Evolutionary conservation across 2,329 filamentous ascomycete genomes (phyloP), one percentile per base, ranked within the genome.

Genomic region (Pestalotiopsis sp.): DNA sequence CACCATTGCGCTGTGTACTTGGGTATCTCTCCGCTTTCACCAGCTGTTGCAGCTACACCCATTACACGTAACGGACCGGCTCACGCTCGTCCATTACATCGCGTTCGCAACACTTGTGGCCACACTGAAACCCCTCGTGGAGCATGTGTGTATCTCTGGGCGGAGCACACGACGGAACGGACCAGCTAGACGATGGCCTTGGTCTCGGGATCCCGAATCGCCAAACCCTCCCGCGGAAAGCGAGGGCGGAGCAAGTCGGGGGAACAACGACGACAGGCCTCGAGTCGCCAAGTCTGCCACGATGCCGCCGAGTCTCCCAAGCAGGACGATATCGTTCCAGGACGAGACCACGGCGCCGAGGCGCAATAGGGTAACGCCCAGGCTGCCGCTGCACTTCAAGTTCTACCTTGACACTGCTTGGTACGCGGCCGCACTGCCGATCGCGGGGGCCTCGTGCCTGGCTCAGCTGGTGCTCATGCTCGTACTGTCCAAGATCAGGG

Each of bases 381-480:
- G 17, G 2, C 4, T 38, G 27, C 64, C 64, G 2, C 20, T 66
- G 49, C 41, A 31, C 11, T 66, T 66, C 64, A 66, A 66, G 45
- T 66, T 66, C 27, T 66, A 66, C 64, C 64, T 66, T 58, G 64
- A 66, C 17, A 66, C 64, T 11, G 11, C 41, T 20, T 66, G 64
- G 64, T 66, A 66, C 31, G 64, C 38, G 64, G 52, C 25, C 12
- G 64, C 64, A 11, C 45, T 66, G 64, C 64, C 64, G 7, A 49
- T 66, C 11, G 41, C 25, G 6, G 64, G 20, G 4, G 41, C 12
- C 12, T 66, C 64, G 20, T 23, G 36, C 31, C 31, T 69, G 17
- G 64, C 70, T 3, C 49, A 75, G 20, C 69, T 68, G 11, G 66
- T 70, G 39, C 70, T 65, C 63, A 65, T 74, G 45, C 70, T 61